Evolutionary conservation across 208 protist species (phyloP).

Genomic region (Crithidia brevicula): DNA sequence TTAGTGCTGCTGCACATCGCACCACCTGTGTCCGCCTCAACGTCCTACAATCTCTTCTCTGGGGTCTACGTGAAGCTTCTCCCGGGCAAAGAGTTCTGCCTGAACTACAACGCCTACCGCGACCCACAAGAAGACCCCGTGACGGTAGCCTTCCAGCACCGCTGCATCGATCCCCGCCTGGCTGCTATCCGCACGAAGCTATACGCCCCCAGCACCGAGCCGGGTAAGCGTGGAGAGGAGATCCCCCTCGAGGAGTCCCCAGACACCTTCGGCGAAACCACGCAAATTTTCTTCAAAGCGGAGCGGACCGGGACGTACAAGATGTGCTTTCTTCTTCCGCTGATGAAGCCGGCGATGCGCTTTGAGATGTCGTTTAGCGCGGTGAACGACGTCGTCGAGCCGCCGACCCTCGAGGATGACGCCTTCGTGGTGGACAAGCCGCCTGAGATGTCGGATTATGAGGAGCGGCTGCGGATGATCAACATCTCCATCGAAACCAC

Average conservation of each 20-base stretch:
- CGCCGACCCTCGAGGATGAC: conserved; percentile 53
- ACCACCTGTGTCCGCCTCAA: neutral
- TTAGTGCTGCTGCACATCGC: conserved; percentile 7
- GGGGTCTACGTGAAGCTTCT: conserved; percentile 72
- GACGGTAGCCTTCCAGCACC: conserved; percentile 63
- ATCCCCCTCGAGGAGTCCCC: conserved; percentile 35
- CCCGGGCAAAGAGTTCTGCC: conserved; percentile 66
- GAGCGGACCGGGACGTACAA: conserved; percentile 67
- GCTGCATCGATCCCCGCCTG: conserved; percentile 59
- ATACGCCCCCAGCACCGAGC: conserved; percentile 45
- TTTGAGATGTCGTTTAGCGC: conserved; percentile 73
- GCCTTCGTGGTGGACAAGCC: conserved; percentile 76
- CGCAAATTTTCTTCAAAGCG: conserved; percentile 67
- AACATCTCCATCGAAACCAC: conserved; percentile 60
- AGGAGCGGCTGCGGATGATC: conserved; percentile 58
- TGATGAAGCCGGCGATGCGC: conserved; percentile 57
- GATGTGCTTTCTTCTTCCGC: conserved; percentile 61
- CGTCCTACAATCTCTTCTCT: conserved; percentile 17
- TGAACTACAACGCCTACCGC: conserved; percentile 64
- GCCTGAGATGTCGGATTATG: conserved; percentile 60
- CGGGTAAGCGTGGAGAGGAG: conserved; percentile 30
- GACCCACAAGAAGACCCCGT: conserved; percentile 67
- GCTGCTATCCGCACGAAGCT: conserved; percentile 48
- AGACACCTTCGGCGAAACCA: conserved; percentile 51
- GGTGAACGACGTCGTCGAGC: conserved; percentile 58